Base-by-base conservation (phyloP, 768 basidiomycete genomes). In the Leccinum subtestaceum region DNA sequence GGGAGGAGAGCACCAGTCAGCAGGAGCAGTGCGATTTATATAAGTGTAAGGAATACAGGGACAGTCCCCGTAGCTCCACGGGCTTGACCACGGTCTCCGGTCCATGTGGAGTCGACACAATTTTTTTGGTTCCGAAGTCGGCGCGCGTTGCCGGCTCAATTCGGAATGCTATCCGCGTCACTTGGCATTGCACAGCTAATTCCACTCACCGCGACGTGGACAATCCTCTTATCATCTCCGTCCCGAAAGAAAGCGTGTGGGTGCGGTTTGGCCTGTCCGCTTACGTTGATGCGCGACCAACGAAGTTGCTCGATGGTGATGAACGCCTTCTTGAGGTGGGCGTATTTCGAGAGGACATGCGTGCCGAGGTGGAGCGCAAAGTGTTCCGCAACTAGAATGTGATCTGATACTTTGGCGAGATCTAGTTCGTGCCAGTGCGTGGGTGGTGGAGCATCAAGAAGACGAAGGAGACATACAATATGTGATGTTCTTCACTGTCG, bases 361-460 rank as follows among this genome's bases (percentile, higher is more conserved):
- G 88, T 84, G 1, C 84, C 95, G 10, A 98, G 78, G 65, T 98
- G 93, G 9, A 96, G 78, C 0, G 90, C 95, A 67, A 98, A 98
- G 52, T 83, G 80, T 67, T 95, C 92, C 0, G 94, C 87, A 46
- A 80, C 78, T 49, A 97, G 84, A 58, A 97, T 82, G 66, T 97
- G 82, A 4, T 94, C 93, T 0, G 95, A 96, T 12, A 85, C 81
- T 74, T 98, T 98, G 27, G 95, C 93, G 19, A 95, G 75, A 64
- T 89, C 90, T 91, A 56, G 19, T 36, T 19, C 38, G 5, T 17
- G 25, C 52, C 3, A 13, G 29, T 3, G 4, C 2, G 19, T 25
- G 11, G 12, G 34, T n/a, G n/a, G 15, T 11, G 12, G 10, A 27
- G 7, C 15, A 17, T 51, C 13, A 21, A 34, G 11, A 29, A 32